Base-by-base conservation (phyloP, 257 asterid species). In the Leonotis leonurus region DNA sequence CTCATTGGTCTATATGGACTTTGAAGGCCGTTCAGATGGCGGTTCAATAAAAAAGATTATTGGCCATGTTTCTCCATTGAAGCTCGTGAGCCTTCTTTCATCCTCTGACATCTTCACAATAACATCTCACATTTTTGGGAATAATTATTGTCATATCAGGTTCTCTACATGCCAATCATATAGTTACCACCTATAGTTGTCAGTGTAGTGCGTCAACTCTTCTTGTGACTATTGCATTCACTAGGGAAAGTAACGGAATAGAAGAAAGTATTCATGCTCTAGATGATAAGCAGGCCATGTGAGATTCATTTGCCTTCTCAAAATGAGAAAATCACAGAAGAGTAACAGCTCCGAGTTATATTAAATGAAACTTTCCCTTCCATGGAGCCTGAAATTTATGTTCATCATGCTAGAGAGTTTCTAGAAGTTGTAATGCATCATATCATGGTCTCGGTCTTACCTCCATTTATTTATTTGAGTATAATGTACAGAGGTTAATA, bases 1-100 rank as follows among this genome's bases (percentile, higher is more conserved):
- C 70, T 81, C 94, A 20, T 82, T 89, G 79, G 69, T 81, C 67
- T 92, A 84, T 80, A 81, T 85, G 91, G 97, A 92, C 73, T 85
- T 92, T 71, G 98, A 92, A 77, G 99, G 99, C 59, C 96, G 97
- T 72, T 83, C 99, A 51, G 99, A 92, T 78, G 99, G 99, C 54
- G 83, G 96, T 60, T 89, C 99, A 52, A 79, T 92, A 41, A 92
- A 92, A 81, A 89, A 95, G 81, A 92, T 89, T 71, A 84, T 92
- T 56, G 78, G 91, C 55, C 97, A 92, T 26, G 99, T 92, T 37
- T 84, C 95, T 16, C 99, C 97, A 50, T 76, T 92, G 69, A 89
- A 92, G 94, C 95, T 92, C 84, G 99, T 92, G 77, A 69, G 35
- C 58, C 66, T 46, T 54, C 67, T 37, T 67, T 61, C 76, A 41